Percentiles rank a stretch among this genome's conserved stretches.
Conservation (phyloP, 2,329 filamentous ascomycete genomes). For the Colletotrichum acutatum region DNA sequence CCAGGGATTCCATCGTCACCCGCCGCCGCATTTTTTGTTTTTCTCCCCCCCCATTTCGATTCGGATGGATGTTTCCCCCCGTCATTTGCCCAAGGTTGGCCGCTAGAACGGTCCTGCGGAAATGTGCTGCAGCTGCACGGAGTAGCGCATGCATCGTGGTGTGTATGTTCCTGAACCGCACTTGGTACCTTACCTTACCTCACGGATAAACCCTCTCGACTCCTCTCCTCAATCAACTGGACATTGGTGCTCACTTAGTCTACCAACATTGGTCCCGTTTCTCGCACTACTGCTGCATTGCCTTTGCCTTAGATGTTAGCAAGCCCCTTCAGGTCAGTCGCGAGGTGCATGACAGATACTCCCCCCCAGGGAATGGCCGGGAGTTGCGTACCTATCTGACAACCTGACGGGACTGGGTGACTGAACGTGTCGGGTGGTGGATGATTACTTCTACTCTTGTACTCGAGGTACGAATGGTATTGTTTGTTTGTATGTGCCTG, state of each 20-base stretch:
- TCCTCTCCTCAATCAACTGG: not conserved
- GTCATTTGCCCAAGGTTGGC: not conserved
- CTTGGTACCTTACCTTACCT: not conserved
- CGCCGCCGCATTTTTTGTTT: constrained; percentile 5
- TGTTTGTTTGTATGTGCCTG: not conserved
- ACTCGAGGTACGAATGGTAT: no score
- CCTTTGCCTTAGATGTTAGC: no score
- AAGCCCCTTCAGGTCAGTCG: not conserved
- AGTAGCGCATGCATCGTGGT: constrained; percentile 9
- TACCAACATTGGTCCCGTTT: not conserved
- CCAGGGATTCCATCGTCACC: constrained; percentile 6
- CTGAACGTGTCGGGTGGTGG: not conserved
- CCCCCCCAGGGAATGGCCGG: not conserved
- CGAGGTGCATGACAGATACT: not conserved
- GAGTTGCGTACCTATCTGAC: not conserved
- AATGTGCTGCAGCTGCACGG: not conserved
- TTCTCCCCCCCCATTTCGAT: not conserved
- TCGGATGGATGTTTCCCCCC: not conserved
- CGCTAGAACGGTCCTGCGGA: not conserved
- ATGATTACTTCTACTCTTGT: not conserved
- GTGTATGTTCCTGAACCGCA: not conserved
- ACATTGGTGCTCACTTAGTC: not conserved
- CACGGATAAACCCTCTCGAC: not conserved
- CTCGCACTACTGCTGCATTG: not conserved
- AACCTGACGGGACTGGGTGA: not conserved